Evolutionary conservation across 257 asterid species (phyloP).

Genomic region (Thymus quinquecostatus): DNA sequence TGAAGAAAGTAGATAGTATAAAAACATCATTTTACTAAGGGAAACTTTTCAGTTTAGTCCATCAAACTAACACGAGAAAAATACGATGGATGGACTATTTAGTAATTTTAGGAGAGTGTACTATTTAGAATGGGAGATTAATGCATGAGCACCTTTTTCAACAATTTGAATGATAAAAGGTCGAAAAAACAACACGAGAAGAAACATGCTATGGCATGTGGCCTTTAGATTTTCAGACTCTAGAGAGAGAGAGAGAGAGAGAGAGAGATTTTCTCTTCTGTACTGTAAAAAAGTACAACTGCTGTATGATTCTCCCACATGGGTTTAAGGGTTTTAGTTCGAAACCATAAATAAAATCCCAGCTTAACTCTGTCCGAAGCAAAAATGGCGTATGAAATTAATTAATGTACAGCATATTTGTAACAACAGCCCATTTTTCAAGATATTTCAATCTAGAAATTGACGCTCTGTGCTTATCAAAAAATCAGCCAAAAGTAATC

Average conservation of each 20-base stretch:
- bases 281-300: conserved; percentile 17
- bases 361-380: background rate
- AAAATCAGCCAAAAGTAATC: background rate
- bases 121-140: background rate
- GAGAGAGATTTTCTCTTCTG: too few species aligned
- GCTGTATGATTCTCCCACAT: conserved; percentile 23
- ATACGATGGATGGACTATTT: too few species aligned
- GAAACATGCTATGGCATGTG: too few species aligned
- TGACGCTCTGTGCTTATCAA: background rate
- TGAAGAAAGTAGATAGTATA: too few species aligned
- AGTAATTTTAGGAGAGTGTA: too few species aligned
- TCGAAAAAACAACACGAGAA: too few species aligned
- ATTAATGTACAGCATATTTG: background rate
- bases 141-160: background rate
- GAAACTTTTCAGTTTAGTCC: too few species aligned
- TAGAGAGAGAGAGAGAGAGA: too few species aligned
- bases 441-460: background rate
- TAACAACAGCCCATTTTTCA: background rate
- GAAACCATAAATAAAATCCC: conserved; percentile 8
- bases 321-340: background rate
- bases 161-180: too few species aligned
- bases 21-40: too few species aligned
- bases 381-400: background rate
- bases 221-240: too few species aligned
- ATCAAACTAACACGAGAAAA: too few species aligned